phyloP scores from a whole-genome alignment of 2,329 filamentous ascomycete genomes.

The Tolypocladium sp. region DNA sequence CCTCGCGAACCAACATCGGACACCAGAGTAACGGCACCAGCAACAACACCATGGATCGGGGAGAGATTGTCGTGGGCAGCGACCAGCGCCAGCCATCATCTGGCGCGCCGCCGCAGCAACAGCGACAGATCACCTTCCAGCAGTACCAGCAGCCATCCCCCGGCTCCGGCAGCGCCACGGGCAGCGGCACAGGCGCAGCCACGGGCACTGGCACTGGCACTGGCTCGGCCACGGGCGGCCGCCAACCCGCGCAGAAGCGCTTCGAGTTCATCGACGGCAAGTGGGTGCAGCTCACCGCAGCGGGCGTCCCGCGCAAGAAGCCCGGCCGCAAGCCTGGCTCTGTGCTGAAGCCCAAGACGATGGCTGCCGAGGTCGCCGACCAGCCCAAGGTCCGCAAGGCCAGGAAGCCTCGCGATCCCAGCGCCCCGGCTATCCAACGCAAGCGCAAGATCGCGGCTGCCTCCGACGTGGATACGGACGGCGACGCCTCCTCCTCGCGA shows the following conservation, averaged over 20 bases:
- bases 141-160: conserved; percentile 13
- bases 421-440: conserved; percentile 42
- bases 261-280: conserved; percentile 27
- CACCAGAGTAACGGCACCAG: conserved; percentile 14
- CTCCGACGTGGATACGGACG: conserved; percentile 26
- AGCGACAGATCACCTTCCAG: conserved; percentile 16
- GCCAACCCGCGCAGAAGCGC: conserved; percentile 15
- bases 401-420: conserved; percentile 51
- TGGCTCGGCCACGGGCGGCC: conserved; percentile 14
- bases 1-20: conserved; percentile 24
- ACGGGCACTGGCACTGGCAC: conserved; percentile 6
- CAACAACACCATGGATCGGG: conserved; percentile 28
- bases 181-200: background rate
- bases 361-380: conserved; percentile 23
- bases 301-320: conserved; percentile 52
- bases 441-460: conserved; percentile 42
- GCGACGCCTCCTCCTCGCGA: conserved; percentile 11
- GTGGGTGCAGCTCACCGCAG: conserved; percentile 43
- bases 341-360: conserved; percentile 33
- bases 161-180: conserved; percentile 3
- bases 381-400: conserved; percentile 41
- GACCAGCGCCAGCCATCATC: conserved; percentile 16
- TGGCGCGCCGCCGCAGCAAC: background rate
- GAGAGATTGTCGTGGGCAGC: conserved; percentile 38
- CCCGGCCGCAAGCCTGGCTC: conserved; percentile 56